These are phyloP conservation scores for Pleurotus eryngii DNA, from an alignment of 768 basidiomycete species.

Conservation along the genomic window DNA sequence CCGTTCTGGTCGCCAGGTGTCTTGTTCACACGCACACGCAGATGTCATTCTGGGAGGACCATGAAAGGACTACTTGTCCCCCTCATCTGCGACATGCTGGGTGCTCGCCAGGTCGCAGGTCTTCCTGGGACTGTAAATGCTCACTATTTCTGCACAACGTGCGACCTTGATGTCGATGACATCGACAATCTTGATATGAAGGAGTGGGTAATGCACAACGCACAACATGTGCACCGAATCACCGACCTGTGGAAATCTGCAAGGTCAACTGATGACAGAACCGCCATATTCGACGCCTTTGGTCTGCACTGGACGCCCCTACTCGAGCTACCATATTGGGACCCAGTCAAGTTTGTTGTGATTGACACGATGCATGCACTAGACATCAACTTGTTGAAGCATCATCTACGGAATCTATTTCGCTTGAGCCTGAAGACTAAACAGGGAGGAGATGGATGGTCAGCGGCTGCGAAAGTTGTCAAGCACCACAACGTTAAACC, in stretches of 20 bases:
- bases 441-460: not conserved
- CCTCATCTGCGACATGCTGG: conserved; percentile 2
- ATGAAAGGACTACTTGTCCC: not conserved
- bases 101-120: not conserved
- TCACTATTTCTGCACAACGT: conserved; percentile 21
- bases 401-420: conserved; percentile 21
- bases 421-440: not conserved
- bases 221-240: conserved; percentile 8
- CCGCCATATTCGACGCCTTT: conserved; percentile 12
- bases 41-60: not conserved
- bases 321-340: conserved; percentile 32
- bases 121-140: not conserved
- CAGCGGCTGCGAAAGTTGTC: not conserved
- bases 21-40: not conserved
- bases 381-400: conserved; percentile 22
- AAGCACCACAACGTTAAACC: not conserved
- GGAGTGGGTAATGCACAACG: conserved; percentile 12
- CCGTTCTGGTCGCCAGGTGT: not conserved
- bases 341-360: conserved; percentile 21
- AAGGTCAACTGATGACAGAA: not conserved
- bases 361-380: conserved; percentile 37
- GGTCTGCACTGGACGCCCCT: conserved; percentile 28
- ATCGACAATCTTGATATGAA: conserved; percentile 15
- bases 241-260: conserved; percentile 18
- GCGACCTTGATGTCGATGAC: conserved; percentile 11